Conservation (phyloP, 768 basidiomycete species). For the Lactarius evosmus region DNA sequence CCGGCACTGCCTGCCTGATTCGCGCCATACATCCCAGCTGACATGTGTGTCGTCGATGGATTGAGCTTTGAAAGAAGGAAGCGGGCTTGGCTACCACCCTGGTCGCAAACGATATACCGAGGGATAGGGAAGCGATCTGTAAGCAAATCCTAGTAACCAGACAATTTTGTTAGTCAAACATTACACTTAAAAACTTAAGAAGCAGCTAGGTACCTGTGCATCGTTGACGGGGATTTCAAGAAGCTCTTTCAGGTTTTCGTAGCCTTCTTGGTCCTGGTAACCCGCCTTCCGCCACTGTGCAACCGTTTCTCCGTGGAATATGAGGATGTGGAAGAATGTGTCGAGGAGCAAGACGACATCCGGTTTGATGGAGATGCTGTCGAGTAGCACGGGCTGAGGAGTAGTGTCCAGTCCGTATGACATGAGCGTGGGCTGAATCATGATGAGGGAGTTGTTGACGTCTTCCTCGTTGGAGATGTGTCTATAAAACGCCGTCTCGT, state of each 20-base stretch:
- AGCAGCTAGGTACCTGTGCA: conserved; percentile 60
- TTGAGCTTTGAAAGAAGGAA: conserved; percentile 96
- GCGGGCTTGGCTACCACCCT: conserved; percentile 96
- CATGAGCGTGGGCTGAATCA: conserved; percentile 99
- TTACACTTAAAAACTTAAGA: neutral
- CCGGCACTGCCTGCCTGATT: conserved; percentile 63
- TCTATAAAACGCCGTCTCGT: conserved; percentile 98
- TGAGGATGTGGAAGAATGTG: conserved; percentile 99
- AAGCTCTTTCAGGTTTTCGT: conserved; percentile 97
- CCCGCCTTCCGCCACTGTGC: conserved; percentile 98
- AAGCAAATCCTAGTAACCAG: conserved; percentile 71
- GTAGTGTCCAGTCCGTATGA: conserved; percentile 92
- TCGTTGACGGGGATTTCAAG: conserved; percentile 83
- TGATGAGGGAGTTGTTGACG: conserved; percentile 98
- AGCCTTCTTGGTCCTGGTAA: conserved; percentile 98
- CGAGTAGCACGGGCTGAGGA: conserved; percentile 91
- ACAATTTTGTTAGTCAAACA: conserved; percentile 7
- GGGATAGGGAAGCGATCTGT: conserved; percentile 96
- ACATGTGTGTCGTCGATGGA: conserved; percentile 97
- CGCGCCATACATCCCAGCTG: conserved; percentile 84
- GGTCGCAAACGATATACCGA: conserved; percentile 96
- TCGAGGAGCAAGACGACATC: conserved; percentile 96
- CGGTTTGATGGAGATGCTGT: conserved; percentile 96
- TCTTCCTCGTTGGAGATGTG: conserved; percentile 96
- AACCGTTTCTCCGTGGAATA: conserved; percentile 97